phyloP scores from a whole-genome alignment of 352 stramenopile species.

The Phytopythium sindhum region DNA sequence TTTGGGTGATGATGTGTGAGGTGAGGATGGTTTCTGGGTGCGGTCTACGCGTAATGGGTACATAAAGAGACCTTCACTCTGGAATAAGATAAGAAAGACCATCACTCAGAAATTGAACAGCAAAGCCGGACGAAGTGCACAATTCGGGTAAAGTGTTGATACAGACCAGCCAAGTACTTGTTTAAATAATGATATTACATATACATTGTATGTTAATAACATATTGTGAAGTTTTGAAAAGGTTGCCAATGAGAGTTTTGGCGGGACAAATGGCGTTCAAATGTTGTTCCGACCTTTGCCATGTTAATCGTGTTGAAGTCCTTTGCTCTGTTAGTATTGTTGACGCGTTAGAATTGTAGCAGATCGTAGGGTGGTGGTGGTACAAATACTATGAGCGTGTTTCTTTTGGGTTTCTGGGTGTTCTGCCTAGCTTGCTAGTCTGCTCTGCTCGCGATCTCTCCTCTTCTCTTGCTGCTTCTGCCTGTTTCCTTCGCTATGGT shows the following conservation, averaged over 20 bases:
- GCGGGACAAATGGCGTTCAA: background rate
- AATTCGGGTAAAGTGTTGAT: background rate
- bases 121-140: background rate
- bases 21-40: background rate
- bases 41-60: background rate
- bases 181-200: background rate
- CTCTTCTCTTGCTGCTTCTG: constrained; percentile 4
- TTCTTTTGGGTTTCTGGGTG: constrained; percentile 7
- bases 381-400: constrained; percentile 3
- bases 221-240: too few relatives aligned
- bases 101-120: background rate
- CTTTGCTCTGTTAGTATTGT: too few relatives aligned
- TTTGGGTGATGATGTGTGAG: background rate
- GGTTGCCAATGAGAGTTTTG: too few relatives aligned
- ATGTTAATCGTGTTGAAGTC: background rate
- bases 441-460: background rate
- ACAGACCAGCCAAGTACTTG: background rate
- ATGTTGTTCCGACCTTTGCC: too few relatives aligned
- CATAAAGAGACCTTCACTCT: background rate
- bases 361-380: too few relatives aligned
- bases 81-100: background rate
- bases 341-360: too few relatives aligned
- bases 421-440: background rate
- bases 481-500: constrained; percentile 29
- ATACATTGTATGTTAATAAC: background rate